phyloP scores from a whole-genome alignment of 225 moss, liverwort and hornwort genomes.

The Bryum argenteum region DNA sequence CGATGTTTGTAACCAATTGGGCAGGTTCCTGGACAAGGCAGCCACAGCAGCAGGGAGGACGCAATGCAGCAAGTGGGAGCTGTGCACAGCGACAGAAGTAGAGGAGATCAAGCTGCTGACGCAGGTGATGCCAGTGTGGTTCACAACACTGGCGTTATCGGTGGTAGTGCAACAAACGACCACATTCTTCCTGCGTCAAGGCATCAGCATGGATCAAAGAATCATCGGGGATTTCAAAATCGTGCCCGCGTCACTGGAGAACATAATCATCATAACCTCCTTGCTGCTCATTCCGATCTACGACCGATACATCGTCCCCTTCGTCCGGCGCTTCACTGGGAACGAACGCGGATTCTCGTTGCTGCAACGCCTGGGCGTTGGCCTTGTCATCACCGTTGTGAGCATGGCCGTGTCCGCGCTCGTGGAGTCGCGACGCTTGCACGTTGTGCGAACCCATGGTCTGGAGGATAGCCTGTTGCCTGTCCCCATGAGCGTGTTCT shows the following conservation, averaged over 20 bases:
- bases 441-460: constrained; percentile 33
- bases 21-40: constrained; percentile 62
- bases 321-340: constrained; percentile 36
- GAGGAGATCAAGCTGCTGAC: constrained; percentile 65
- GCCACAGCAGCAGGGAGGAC: constrained; percentile 22
- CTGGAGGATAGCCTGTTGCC: constrained; percentile 30
- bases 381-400: constrained; percentile 43
- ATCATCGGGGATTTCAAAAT: constrained; percentile 30
- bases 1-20: no score
- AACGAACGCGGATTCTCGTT: constrained; percentile 57
- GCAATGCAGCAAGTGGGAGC: constrained; percentile 32
- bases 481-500: constrained; percentile 53
- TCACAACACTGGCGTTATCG: constrained; percentile 46
- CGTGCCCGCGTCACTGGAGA: constrained; percentile 61
- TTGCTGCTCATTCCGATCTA: constrained; percentile 55
- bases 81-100: constrained; percentile 66
- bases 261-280: constrained; percentile 38
- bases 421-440: constrained; percentile 52
- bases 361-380: constrained; percentile 61
- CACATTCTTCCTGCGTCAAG: constrained; percentile 63
- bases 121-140: constrained; percentile 62
- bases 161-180: constrained; percentile 50
- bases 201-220: constrained; percentile 57
- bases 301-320: constrained; percentile 48
- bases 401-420: constrained; percentile 49